Conservation (phyloP, 805 yeast genomes). For the Tetrapisispora phaffii region DNA sequence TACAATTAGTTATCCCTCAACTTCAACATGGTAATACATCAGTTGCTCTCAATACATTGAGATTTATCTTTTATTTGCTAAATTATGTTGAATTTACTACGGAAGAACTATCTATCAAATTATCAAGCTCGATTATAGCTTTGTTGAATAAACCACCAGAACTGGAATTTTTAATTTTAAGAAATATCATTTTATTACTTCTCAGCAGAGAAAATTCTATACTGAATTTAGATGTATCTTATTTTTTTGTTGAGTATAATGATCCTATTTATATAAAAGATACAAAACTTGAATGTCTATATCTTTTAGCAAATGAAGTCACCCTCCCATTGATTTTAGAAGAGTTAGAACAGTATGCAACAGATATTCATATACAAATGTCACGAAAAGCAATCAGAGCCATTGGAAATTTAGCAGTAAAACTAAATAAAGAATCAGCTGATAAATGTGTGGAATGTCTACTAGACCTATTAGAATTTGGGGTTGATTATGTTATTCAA, state of each 20-base stretch:
- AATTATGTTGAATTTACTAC: conserved; percentile 58
- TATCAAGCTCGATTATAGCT: conserved; percentile 61
- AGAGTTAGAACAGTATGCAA: conserved; percentile 78
- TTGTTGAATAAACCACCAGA: conserved; percentile 71
- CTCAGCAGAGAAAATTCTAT: conserved; percentile 53
- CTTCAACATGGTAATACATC: conserved; percentile 74
- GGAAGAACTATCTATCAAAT: conserved; percentile 46
- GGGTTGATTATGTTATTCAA: conserved; percentile 65
- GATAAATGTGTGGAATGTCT: conserved; percentile 54
- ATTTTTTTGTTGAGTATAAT: conserved; percentile 72
- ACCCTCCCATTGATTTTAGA: conserved; percentile 54
- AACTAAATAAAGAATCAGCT: conserved; percentile 48
- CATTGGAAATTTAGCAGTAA: conserved; percentile 80
- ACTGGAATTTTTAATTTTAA: conserved; percentile 67
- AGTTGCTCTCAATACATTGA: conserved; percentile 68
- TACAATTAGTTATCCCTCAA: conserved; percentile 57
- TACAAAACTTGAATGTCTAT: conserved; percentile 80
- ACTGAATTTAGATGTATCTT: conserved; percentile 53
- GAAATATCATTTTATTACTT: conserved; percentile 70
- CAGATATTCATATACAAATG: conserved; percentile 78
- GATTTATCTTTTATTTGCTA: conserved; percentile 58
- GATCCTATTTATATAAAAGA: conserved; percentile 86
- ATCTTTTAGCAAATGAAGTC: conserved; percentile 57
- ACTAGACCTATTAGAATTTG: conserved; percentile 49
- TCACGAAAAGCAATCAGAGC: conserved; percentile 83